phyloP scores from a whole-genome alignment of 176 grass and related monocot genomes.

The Musa troglodytarum region DNA sequence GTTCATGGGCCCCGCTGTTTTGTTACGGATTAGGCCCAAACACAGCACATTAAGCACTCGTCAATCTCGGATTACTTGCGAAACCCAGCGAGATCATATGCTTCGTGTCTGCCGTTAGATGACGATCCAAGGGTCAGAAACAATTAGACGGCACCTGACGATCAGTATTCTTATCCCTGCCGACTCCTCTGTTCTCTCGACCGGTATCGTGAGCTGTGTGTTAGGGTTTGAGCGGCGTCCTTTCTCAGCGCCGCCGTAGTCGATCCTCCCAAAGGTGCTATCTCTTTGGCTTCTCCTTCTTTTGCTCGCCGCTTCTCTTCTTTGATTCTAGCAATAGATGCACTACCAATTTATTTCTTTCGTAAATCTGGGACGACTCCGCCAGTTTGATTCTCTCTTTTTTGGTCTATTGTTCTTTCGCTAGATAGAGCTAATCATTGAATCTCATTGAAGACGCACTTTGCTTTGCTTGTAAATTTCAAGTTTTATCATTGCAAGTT shows the following conservation, averaged over 20 bases:
- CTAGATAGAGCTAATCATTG: too few relatives aligned
- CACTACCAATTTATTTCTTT: not conserved
- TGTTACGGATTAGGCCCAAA: too few relatives aligned
- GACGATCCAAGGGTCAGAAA: not conserved
- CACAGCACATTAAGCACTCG: too few relatives aligned
- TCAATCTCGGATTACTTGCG: too few relatives aligned
- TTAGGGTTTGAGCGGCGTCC: not conserved
- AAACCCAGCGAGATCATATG: not conserved
- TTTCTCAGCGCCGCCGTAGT: not conserved
- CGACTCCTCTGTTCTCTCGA: not conserved
- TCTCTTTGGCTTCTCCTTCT: not conserved
- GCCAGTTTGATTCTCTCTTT: not conserved
- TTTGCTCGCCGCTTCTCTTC: not conserved
- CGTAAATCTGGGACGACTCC: not conserved
- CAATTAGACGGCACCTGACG: not conserved
- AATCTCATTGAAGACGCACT: too few relatives aligned
- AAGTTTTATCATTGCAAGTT: too few relatives aligned
- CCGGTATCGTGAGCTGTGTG: not conserved
- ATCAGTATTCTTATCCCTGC: not conserved
- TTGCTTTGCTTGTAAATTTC: too few relatives aligned
- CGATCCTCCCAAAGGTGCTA: not conserved
- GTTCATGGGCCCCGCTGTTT: too few relatives aligned
- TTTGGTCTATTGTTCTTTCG: too few relatives aligned
- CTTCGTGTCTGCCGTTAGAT: not conserved
- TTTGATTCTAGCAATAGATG: not conserved